Percentiles rank a stretch among this genome's conserved stretches.
Evolutionary conservation across 371 early-diverging fungal genomes (phyloP).

Genomic region (Apophysomyces trapeziformis): DNA sequence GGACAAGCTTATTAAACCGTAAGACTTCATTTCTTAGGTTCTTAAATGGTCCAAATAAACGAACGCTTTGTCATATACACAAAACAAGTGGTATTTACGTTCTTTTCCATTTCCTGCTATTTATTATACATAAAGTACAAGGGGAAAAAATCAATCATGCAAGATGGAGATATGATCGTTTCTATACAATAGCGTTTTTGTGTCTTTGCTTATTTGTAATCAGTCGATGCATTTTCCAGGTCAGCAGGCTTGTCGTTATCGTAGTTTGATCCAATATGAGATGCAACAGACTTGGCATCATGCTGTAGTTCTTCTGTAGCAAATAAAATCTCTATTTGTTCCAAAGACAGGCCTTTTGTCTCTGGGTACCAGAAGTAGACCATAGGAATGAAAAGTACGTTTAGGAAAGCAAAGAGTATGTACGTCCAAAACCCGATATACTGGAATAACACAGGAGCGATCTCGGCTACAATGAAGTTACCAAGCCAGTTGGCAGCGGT

Average conservation of each 20-base stretch:
- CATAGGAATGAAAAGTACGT: conserved; percentile 36
- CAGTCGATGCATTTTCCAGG: neutral
- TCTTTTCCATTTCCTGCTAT: too few relatives aligned
- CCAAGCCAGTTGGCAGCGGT: conserved; percentile 64
- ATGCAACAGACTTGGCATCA: conserved; percentile 13
- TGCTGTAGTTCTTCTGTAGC: conserved; percentile 13
- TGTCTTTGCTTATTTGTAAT: neutral
- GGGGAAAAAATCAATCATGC: too few relatives aligned
- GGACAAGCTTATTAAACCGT: too few relatives aligned
- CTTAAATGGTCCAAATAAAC: too few relatives aligned
- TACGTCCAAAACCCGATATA: conserved; percentile 32
- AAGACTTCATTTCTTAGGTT: too few relatives aligned
- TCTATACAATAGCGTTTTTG: neutral
- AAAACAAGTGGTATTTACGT: too few relatives aligned
- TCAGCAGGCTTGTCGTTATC: neutral
- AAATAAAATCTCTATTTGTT: conserved; percentile 48
- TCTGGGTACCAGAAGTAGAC: conserved; percentile 46
- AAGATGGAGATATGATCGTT: neutral
- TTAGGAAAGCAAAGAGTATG: conserved; percentile 26
- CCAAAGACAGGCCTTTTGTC: conserved; percentile 56
- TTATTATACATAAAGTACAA: too few relatives aligned
- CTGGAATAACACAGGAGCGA: conserved; percentile 28
- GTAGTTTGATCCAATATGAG: conserved; percentile 11
- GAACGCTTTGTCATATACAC: too few relatives aligned
- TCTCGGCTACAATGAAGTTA: conserved; percentile 37